phyloP scores from a whole-genome alignment of 768 basidiomycete genomes.

The Suillus bovinus region DNA sequence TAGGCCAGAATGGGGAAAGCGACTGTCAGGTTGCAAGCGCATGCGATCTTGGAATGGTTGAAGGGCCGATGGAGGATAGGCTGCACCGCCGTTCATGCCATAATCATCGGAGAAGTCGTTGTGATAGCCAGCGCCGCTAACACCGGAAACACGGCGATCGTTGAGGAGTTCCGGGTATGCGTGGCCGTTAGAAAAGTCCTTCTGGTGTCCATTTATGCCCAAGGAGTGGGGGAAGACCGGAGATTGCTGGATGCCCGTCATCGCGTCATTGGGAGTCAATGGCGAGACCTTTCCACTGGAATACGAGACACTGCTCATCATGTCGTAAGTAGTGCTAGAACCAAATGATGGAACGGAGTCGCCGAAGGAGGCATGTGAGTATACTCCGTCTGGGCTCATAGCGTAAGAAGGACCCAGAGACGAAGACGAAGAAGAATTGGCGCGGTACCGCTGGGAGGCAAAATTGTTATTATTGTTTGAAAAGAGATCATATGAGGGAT shows the following conservation, averaged over 20 bases:
- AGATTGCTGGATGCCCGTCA: conserved; percentile 55
- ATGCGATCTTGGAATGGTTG: conserved; percentile 63
- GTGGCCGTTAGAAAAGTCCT: conserved; percentile 56
- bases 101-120: conserved; percentile 69
- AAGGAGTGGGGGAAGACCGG: conserved; percentile 49
- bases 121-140: conserved; percentile 47
- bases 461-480: conserved; percentile 48
- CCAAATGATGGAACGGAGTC: conserved; percentile 63
- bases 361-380: conserved; percentile 57
- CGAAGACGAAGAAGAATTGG: conserved; percentile 71
- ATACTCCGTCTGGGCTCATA: conserved; percentile 57
- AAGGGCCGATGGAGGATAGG: conserved; percentile 50
- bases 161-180: conserved; percentile 57
- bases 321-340: conserved; percentile 59
- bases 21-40: conserved; percentile 55
- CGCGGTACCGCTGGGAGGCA: conserved; percentile 62
- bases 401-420: conserved; percentile 60
- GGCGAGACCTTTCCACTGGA: conserved; percentile 75
- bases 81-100: conserved; percentile 45
- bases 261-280: conserved; percentile 67
- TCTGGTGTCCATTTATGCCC: conserved; percentile 38
- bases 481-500: conserved; percentile 66
- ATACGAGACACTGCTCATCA: conserved; percentile 63
- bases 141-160: conserved; percentile 58
- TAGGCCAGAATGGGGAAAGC: conserved; percentile 47